Evolutionary conservation across 1,139 yeast species (phyloP).

Genomic region (Pichia sp.): DNA sequence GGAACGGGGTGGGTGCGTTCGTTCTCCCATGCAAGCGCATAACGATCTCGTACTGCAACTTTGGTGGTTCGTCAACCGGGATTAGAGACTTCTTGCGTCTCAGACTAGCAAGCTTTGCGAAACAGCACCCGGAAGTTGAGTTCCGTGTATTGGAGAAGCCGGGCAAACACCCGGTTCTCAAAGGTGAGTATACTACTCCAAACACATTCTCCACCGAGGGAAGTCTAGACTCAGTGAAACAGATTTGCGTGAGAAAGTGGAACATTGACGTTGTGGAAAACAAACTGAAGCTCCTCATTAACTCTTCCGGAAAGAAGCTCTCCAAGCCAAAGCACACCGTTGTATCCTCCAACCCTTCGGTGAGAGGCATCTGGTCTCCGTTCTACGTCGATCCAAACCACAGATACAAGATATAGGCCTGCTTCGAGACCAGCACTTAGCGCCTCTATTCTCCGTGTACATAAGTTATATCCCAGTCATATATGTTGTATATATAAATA

Average conservation of each 20-base stretch:
- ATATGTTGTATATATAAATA: neutral
- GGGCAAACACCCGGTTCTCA: conserved; percentile 74
- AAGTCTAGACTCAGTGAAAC: conserved; percentile 18
- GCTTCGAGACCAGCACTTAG: neutral
- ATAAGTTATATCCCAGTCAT: neutral
- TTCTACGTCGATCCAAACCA: conserved; percentile 68
- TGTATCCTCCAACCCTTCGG: conserved; percentile 71
- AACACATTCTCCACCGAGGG: conserved; percentile 3
- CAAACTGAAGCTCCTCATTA: conserved; percentile 50
- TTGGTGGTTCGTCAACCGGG: conserved; percentile 94
- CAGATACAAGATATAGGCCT: conserved; percentile 57
- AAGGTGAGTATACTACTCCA: conserved; percentile 53
- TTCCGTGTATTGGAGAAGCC: conserved; percentile 63
- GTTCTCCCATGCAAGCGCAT: conserved; percentile 71
- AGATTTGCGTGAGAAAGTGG: conserved; percentile 61
- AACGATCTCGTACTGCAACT: conserved; percentile 76
- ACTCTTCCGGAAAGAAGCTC: conserved; percentile 57
- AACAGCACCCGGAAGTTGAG: conserved; percentile 58
- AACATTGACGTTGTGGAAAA: conserved; percentile 48
- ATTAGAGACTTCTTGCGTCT: conserved; percentile 63
- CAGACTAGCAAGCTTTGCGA: conserved; percentile 55
- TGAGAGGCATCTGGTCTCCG: conserved; percentile 98
- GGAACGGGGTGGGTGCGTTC: conserved; percentile 81
- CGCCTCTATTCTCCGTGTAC: neutral
- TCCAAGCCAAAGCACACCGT: conserved; percentile 69